Conservation (phyloP, 768 basidiomycete genomes). For the Royoungia palumana region DNA sequence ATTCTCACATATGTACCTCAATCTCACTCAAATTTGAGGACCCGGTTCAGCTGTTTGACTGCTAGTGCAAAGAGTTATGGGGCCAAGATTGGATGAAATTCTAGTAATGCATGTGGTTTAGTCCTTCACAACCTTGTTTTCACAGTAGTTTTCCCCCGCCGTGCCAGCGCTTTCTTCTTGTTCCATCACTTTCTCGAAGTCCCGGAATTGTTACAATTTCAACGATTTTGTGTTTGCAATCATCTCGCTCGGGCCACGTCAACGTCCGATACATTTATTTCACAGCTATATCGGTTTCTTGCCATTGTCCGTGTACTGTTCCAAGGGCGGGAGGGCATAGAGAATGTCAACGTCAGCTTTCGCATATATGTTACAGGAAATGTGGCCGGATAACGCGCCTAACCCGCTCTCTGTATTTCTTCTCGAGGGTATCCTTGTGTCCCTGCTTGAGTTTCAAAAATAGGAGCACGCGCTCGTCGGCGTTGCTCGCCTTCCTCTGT, state of each 20-base stretch:
- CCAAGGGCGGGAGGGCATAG: background rate
- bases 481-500: too few relatives aligned
- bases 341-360: background rate
- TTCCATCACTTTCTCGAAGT: slow-evolving; percentile 39
- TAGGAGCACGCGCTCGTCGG: too few relatives aligned
- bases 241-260: slow-evolving; percentile 65
- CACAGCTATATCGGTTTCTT: slow-evolving; percentile 76
- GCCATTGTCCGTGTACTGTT: slow-evolving; percentile 69
- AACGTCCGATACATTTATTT: slow-evolving; percentile 71
- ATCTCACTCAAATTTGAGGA: too few relatives aligned
- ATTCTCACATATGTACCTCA: too few relatives aligned
- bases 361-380: background rate
- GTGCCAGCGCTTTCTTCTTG: slow-evolving; percentile 13
- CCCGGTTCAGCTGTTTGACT: too few relatives aligned
- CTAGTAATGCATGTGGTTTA: too few relatives aligned
- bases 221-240: slow-evolving; percentile 70
- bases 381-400: slow-evolving; percentile 48
- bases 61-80: too few relatives aligned
- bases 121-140: slow-evolving; percentile 14
- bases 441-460: slow-evolving; percentile 66
- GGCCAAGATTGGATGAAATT: too few relatives aligned
- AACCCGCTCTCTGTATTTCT: slow-evolving; percentile 54
- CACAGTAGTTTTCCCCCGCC: too few relatives aligned
- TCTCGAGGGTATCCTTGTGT: slow-evolving; percentile 46
- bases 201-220: slow-evolving; percentile 61